A percentile compares a stretch with the other conserved stretches of the same genome.
Evolutionary conservation across 140 eudicot species (phyloP).

Genomic region (Stevia rebaudiana): DNA sequence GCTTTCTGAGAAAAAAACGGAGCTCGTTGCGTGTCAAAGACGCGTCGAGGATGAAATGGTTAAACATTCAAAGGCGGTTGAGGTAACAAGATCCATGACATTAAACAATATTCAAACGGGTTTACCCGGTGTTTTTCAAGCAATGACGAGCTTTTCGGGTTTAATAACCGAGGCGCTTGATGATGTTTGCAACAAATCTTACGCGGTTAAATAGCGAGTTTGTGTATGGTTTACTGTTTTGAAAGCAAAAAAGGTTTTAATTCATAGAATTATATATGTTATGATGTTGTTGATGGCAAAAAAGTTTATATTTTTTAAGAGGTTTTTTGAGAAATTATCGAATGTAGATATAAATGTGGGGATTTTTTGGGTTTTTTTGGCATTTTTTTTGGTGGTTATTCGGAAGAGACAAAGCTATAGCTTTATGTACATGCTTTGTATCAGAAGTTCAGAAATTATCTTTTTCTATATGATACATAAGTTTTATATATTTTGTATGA

Average conservation of each 20-base stretch:
- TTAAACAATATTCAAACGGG: slow-evolving; percentile 87
- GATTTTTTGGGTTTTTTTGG: slow-evolving; percentile 47
- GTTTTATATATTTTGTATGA: slow-evolving; percentile 17
- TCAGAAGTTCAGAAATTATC: slow-evolving; percentile 28
- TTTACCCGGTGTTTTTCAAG: slow-evolving; percentile 92
- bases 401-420: slow-evolving; percentile 26
- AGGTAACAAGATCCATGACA: slow-evolving; percentile 97
- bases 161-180: slow-evolving; percentile 70
- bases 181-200: slow-evolving; percentile 68
- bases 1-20: slow-evolving; percentile 69
- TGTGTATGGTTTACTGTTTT: slow-evolving; percentile 23
- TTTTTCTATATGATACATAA: slow-evolving; percentile 35
- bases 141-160: slow-evolving; percentile 84
- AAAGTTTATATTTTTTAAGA: slow-evolving; percentile 11
- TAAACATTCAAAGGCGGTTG: slow-evolving; percentile 78
- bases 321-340: slow-evolving; percentile 12
- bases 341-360: slow-evolving; percentile 56
- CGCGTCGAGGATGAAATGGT: slow-evolving; percentile 90
- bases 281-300: slow-evolving; percentile 19
- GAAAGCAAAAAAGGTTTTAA: neutral
- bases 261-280: slow-evolving; percentile 28
- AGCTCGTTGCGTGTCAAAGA: slow-evolving; percentile 79
- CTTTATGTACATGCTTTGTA: slow-evolving; percentile 57
- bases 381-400: slow-evolving; percentile 21
- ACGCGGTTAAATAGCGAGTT: slow-evolving; percentile 52